These are phyloP conservation scores for Globisporangium cylindrosporum DNA, from an alignment of 352 stramenopile genomes.

Conservation along the genomic window DNA sequence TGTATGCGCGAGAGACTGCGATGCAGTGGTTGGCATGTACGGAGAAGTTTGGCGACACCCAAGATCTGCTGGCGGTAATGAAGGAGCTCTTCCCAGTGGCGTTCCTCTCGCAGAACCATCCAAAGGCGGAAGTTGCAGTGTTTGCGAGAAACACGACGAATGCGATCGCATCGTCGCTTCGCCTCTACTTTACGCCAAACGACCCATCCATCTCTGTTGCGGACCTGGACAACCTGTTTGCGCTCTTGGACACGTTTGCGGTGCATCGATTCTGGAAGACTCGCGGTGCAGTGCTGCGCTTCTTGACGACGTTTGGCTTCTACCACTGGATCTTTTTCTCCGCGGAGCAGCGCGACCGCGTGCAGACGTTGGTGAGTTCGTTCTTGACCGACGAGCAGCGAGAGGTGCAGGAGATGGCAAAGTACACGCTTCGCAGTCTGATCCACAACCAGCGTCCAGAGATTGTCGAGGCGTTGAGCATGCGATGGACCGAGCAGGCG, in stretches of 20 bases:
- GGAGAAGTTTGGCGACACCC: constrained; percentile 46
- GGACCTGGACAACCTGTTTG: constrained; percentile 30
- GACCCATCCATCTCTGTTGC: neutral
- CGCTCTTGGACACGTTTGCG: constrained; percentile 40
- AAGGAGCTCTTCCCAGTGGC: constrained; percentile 55
- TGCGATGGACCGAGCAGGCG: constrained; percentile 33
- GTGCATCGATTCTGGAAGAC: constrained; percentile 60
- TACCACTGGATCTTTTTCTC: constrained; percentile 71
- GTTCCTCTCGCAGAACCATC: constrained; percentile 62
- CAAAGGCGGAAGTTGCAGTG: constrained; percentile 65
- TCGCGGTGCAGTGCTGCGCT: constrained; percentile 63
- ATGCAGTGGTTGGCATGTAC: constrained; percentile 65
- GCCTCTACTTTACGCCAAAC: constrained; percentile 30
- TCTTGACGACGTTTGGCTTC: constrained; percentile 71
- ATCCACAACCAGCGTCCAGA: constrained; percentile 49
- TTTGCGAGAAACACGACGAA: constrained; percentile 63
- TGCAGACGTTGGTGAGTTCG: constrained; percentile 47
- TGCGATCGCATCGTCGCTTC: constrained; percentile 51
- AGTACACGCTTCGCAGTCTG: constrained; percentile 65
- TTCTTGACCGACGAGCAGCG: constrained; percentile 70
- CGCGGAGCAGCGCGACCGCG: constrained; percentile 30
- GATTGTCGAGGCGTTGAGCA: constrained; percentile 36
- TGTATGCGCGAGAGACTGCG: constrained; percentile 62
- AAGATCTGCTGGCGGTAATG: constrained; percentile 42
- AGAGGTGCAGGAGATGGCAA: constrained; percentile 79